Conservation (phyloP, 805 yeast species). For the Kuraishia floccosa region DNA sequence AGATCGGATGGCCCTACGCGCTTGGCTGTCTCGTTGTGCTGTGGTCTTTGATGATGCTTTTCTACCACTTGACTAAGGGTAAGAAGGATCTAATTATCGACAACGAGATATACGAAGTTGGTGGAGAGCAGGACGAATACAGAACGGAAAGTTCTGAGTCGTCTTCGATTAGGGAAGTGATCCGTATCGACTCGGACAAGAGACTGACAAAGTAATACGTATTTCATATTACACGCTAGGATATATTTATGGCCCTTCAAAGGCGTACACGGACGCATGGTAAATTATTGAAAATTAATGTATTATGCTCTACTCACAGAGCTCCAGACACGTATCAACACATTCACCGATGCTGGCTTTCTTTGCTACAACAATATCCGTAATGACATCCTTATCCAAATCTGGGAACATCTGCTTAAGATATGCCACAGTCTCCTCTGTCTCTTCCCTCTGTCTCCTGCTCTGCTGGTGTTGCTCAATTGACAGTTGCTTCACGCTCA, state of each 20-base stretch:
- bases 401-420: conserved; percentile 66
- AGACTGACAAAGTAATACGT: too few relatives aligned
- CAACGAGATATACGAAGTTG: too few relatives aligned
- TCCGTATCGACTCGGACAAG: too few relatives aligned
- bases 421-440: conserved; percentile 31
- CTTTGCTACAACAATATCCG: conserved; percentile 59
- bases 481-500: conserved; percentile 16
- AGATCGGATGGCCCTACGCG: conserved; percentile 2
- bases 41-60: background rate
- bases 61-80: conserved; percentile 1
- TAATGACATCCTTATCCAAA: conserved; percentile 55
- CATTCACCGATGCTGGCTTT: conserved; percentile 60
- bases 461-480: conserved; percentile 17
- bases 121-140: too few relatives aligned
- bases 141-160: too few relatives aligned
- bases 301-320: too few relatives aligned
- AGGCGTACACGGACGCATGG: too few relatives aligned
- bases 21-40: conserved; percentile 1
- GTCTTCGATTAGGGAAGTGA: too few relatives aligned
- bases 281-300: too few relatives aligned
- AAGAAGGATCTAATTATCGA: background rate
- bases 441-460: conserved; percentile 28
- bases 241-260: too few relatives aligned
- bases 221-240: too few relatives aligned
- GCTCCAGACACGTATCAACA: conserved; percentile 48